Evolutionary conservation across 148 eudicot species (phyloP), one percentile per base, ranked within the genome.

Genomic region (Chenopodium formosanum): DNA sequence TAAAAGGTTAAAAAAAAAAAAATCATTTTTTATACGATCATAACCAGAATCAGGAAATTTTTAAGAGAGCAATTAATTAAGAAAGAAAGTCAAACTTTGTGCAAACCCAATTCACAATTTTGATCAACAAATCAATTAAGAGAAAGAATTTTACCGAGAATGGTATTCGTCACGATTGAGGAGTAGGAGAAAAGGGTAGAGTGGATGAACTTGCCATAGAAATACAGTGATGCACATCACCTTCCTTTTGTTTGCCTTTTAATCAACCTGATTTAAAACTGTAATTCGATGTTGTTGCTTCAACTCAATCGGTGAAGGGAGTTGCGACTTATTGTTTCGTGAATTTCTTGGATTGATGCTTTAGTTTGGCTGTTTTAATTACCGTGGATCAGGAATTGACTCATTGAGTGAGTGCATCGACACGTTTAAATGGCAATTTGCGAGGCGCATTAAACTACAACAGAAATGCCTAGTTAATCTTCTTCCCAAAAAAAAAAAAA

Each of bases 151-250:
- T 25, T 80, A 89, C 98, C 98, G 86, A 78, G 63, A 65, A 79
- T 91, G 91, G 73, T 74, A 95, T 87, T 95, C 98, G 79, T 95
- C 98, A 79, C 96, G 80, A 82, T 95, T 95, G 86, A 89, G 90
- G 64, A 95, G 81, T 40, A 93, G 88, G 37, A 95, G 70, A 76
- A 94, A 82, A 11, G 98, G 97, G 88, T 95, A 91, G 11, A 83
- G 84, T n/a, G 98, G 95, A 67, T 95, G 95, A 46, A 87, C 79
- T 88, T 89, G 91, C 98, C 98, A 95, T 77, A 87, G 19, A 52
- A 94, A 93, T 63, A 88, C 94, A 13, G 90, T 91, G 85, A 94
- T 94, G 78, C 98, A 93, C 98, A 94, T 91, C 53, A 25, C 71
- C 32, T 4, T 52, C 13, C 14, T 4, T 13, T 48, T 16, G 1